A percentile compares a stretch with the other conserved stretches of the same genome.
Conservation (phyloP, 2,329 filamentous ascomycete species). For the Botryotinia narcissicola region DNA sequence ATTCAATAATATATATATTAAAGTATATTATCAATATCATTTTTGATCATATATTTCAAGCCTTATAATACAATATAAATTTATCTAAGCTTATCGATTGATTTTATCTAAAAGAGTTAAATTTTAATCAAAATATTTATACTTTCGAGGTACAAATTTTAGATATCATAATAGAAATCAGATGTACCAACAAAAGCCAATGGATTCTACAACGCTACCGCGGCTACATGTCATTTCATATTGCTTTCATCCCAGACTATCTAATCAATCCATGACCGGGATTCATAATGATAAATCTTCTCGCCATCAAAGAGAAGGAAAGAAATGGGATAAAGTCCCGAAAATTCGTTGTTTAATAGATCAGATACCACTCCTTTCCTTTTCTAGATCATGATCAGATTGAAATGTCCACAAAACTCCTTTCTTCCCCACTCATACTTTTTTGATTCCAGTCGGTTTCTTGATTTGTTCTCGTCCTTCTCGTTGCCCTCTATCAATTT, state of each 20-base stretch:
- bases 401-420: slow-evolving; percentile 2
- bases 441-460: neutral
- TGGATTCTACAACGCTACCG: neutral
- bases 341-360: neutral
- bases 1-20: too few species aligned
- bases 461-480: neutral
- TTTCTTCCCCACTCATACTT: neutral
- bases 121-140: too few species aligned
- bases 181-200: neutral
- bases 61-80: too few species aligned
- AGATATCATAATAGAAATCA: too few species aligned
- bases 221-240: neutral
- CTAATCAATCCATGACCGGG: neutral
- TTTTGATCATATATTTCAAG: too few species aligned
- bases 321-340: neutral
- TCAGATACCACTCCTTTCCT: neutral
- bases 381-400: slow-evolving; percentile 2
- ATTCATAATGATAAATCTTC: neutral
- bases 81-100: too few species aligned
- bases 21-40: too few species aligned
- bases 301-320: neutral
- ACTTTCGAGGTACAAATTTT: too few species aligned
- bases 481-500: neutral
- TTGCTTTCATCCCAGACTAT: neutral
- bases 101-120: too few species aligned